phyloP scores from a whole-genome alignment of 306 rosid genomes.

The Cucurbita maxima region DNA sequence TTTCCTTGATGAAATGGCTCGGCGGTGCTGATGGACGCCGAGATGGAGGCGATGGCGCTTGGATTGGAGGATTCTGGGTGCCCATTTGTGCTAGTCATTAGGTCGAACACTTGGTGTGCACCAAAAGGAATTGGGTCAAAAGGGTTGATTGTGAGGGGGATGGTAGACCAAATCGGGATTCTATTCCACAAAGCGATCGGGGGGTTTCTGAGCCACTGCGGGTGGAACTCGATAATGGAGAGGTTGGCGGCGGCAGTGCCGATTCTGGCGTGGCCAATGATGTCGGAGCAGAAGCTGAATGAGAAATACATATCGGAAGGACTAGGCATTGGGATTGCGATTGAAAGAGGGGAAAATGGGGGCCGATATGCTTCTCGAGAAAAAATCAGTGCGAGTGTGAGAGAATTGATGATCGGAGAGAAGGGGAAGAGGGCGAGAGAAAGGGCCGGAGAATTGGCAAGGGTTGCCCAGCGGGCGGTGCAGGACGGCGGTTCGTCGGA shows the following conservation, averaged over 20 bases:
- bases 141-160: not conserved
- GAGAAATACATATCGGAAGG: no score
- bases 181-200: not conserved
- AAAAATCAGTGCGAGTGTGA: no score
- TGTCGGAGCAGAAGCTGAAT: slow-evolving; percentile 8
- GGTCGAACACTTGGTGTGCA: not conserved
- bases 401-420: no score
- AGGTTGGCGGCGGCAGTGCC: slow-evolving; percentile 19
- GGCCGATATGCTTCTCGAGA: no score
- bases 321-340: no score
- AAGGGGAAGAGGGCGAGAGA: no score
- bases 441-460: no score
- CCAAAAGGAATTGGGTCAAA: not conserved
- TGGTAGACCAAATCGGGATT: not conserved
- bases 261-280: slow-evolving; percentile 22
- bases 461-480: no score
- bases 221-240: slow-evolving; percentile 27
- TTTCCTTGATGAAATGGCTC: not conserved
- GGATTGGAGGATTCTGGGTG: slow-evolving; percentile 18
- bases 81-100: not conserved
- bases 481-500: no score
- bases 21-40: slow-evolving; percentile 8
- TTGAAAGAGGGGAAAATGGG: no score
- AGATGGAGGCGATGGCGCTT: slow-evolving; percentile 18
- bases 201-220: slow-evolving; percentile 21